Base-by-base conservation (phyloP, 2,329 filamentous ascomycete genomes). In the Sporothrix inflata region DNA sequence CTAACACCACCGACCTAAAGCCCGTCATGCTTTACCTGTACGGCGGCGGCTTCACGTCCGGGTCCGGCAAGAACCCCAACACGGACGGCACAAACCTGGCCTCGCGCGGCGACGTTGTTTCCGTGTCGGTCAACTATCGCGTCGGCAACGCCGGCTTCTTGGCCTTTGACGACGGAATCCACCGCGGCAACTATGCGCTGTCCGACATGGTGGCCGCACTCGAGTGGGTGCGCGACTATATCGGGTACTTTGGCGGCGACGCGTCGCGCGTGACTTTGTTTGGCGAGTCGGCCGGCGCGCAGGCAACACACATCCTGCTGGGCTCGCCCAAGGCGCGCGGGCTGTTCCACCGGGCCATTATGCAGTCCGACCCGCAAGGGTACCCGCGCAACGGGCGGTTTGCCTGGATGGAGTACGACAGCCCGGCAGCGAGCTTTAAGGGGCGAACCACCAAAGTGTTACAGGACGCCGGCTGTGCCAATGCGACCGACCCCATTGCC, bases 21-120 rank as follows among this genome's bases (percentile, higher is more conserved):
- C 82, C 84, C 1, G 84, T 85, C 14, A 82, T 85, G 79, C 77
- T 86, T 24, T 86, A 83, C 77, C 80, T 85, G 30, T 82, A 84
- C 70, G 84, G 84, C 16, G 83, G 84, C 8, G 82, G 79, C 0
- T 81, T 84, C 61, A 81, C 78, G 0, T 74, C 71, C 5, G 84
- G 83, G 2, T 81, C 79, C 11, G 81, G 81, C 11, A 82, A 81
- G 70, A 83, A 85, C 72, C 76, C 82, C 4, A 83, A 82, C 19
- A 84, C 82, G 34, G 84, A 84, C 75, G 82, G 83, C n/a, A 82
- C 82, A 2, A 83, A 82, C 74, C 77, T 85, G 42, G 83, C 82
- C 3, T 82, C 83, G 19, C 77, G 83, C 16, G 84, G 84, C 14
- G 83, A 85, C 73, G 81, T 84, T 8, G 83, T 85, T 0, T 78